Conservation (phyloP, 2,329 filamentous ascomycete genomes). For the Aspergillus sergii region DNA sequence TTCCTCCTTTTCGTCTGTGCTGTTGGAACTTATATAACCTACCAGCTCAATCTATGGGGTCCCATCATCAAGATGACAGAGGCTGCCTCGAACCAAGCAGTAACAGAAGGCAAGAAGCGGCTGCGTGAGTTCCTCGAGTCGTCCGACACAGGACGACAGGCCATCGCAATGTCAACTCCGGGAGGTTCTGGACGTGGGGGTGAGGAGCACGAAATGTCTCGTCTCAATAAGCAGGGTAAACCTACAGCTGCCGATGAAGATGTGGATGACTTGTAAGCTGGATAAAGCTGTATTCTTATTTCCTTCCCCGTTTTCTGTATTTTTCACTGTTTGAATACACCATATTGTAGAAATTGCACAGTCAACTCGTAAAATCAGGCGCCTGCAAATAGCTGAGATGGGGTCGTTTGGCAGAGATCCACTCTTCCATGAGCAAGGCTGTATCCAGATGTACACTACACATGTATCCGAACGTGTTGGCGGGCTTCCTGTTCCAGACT, state of each 20-base stretch:
- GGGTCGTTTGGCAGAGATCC: neutral
- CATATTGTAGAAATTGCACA: neutral
- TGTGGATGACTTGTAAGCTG: conserved; percentile 39
- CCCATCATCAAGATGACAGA: conserved; percentile 95
- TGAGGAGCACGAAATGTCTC: conserved; percentile 63
- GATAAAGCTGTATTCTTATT: conserved; percentile 9
- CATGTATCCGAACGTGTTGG: neutral
- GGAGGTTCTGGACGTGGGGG: conserved; percentile 35
- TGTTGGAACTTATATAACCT: conserved; percentile 82
- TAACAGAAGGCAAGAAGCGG: conserved; percentile 90
- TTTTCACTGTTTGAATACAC: conserved; percentile 1
- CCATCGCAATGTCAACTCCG: conserved; percentile 71
- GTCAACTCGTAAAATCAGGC: neutral
- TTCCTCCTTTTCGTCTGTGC: conserved; percentile 78
- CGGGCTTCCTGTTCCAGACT: neutral
- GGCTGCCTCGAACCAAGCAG: conserved; percentile 79
- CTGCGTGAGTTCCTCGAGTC: conserved; percentile 87
- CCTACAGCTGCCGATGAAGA: conserved; percentile 28
- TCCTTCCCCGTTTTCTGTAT: conserved; percentile 4
- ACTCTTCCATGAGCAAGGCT: no score
- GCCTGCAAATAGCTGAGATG: neutral
- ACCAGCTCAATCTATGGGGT: conserved; percentile 91
- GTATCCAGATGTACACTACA: neutral
- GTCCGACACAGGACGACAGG: conserved; percentile 81
- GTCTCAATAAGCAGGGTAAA: conserved; percentile 32